Evolutionary conservation across 2,329 filamentous ascomycete genomes (phyloP), one percentile per base, ranked within the genome.

Genomic region (Pyrenochaeta sp.): DNA sequence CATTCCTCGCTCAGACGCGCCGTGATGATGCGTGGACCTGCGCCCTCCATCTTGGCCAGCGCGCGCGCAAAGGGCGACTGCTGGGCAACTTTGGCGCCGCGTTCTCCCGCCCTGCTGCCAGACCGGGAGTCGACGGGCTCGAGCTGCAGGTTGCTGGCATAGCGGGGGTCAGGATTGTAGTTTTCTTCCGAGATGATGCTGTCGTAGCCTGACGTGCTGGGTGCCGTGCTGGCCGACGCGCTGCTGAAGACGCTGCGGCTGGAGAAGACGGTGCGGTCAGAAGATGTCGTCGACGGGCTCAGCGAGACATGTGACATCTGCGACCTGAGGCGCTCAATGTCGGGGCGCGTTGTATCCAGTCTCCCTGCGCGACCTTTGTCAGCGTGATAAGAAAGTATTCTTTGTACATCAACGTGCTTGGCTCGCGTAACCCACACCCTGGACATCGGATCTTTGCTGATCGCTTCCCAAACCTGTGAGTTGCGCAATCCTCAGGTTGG

Each of bases 1-100:
- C 66, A 69, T 36, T 69, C 66, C 52, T 69, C 66, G 14, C 61
- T 66, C 41, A 69, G 42, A 1, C 66, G 58, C 18, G 64, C 52
- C 14, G 63, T 61, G 43, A 67, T 61, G 39, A 69, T 69, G 52
- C 65, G 64, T 18, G 63, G 45, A 31, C 66, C 59, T 11, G 65
- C 66, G 40, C 51, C 60, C 41, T 68, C 61, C 62, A 69, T 69
- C 56, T 68, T 69, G 7, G 60, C 57, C 33, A 69, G 35, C 3
- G 63, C 63, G 17, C 66, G 64, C 4, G 60, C 55, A 40, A 69
- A 68, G 11, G 65, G 66, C 2, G 23, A 27, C 23, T 54, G 54
- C 41, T 60, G 58, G 15, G 56, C 45, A 14, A 52, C 41, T 51
- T 64, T 66, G 43, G 45, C 32, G n/a, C 50, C 49, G 17, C 61